Percentiles rank a stretch among this genome's conserved stretches.
Evolutionary conservation across 139 green algal species (phyloP).

Genomic region (Spirogloea muscicola): DNA sequence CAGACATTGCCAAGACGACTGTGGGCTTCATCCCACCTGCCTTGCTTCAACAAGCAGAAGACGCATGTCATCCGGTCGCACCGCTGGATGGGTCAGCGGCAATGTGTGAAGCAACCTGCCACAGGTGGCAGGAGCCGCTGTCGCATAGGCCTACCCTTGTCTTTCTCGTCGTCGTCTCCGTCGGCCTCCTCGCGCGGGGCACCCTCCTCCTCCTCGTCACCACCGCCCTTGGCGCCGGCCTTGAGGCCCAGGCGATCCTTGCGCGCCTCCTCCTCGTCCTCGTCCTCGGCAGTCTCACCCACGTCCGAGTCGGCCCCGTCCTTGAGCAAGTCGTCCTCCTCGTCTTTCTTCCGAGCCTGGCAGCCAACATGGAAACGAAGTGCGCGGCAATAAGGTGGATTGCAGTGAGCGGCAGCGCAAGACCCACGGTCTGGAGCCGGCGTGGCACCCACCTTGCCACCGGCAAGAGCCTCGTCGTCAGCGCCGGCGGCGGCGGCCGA

Average conservation of each 20-base stretch:
- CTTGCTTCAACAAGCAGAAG: background rate
- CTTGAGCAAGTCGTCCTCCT: background rate
- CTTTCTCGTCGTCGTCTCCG: background rate
- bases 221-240: too few relatives aligned
- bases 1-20: background rate
- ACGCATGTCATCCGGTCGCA: background rate
- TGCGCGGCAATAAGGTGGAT: background rate
- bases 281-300: background rate
- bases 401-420: too few relatives aligned
- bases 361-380: background rate
- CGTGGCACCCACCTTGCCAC: background rate
- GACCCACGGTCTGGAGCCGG: background rate
- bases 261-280: background rate
- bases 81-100: background rate
- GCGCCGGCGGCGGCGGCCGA: background rate
- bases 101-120: background rate
- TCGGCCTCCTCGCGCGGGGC: slow-evolving; percentile 2
- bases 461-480: background rate
- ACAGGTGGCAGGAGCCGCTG: background rate
- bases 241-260: too few relatives aligned
- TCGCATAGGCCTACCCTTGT: slow-evolving; percentile 3
- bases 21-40: background rate
- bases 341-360: slow-evolving; percentile 1
- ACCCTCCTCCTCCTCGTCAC: background rate
- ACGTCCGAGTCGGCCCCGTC: background rate